Evolutionary conservation across 805 yeast genomes (phyloP), one percentile per base, ranked within the genome.

Genomic region (Barnettozyma wickerhamii): DNA sequence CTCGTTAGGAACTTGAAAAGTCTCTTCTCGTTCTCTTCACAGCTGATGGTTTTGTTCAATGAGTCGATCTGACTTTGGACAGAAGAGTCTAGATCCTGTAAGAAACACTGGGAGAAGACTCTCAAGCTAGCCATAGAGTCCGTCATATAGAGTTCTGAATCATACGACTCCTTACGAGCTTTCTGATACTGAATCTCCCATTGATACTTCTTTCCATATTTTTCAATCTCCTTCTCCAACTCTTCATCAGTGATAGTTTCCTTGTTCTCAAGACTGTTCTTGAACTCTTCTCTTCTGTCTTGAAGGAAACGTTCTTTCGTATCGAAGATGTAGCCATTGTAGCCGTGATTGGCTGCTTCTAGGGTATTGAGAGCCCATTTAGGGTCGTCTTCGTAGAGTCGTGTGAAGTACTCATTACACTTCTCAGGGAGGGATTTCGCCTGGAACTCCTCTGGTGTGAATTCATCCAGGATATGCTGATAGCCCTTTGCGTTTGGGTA

Each of bases 1-100:
- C 59, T 55, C 2, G 74, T 61, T 35, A 71, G 49, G 64, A 68
- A 71, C 26, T 65, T 69, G 53, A 68, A 70, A 6, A 71, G 46
- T 45, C 66, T 56, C 23, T 57, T 45, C 49, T 71, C 75, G 15
- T 41, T 41, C 20, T 43, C 43, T 21, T 37, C 29, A 39, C 56
- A 53, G 2, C 52, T 48, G 33, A 51, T 41, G 9, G 35, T 35
- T 6, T 35, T 30, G 26, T 38, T 30, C 23, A 40, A 27, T 4
- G 20, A 20, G 20, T 49, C 48, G 26, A 49, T 33, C 3, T 15
- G n/a, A 3, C 20, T n/a, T 23, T 49, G 53, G 4, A 32, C 41
- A 2, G 31, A 30, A 4, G 12, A 10, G 4, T 45, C 13, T 6
- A 44, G 26, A 7, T 27, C 30, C 14, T 43, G 21, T 12, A 55